phyloP scores from a whole-genome alignment of 345 rosid genomes.

The Acer negundo region DNA sequence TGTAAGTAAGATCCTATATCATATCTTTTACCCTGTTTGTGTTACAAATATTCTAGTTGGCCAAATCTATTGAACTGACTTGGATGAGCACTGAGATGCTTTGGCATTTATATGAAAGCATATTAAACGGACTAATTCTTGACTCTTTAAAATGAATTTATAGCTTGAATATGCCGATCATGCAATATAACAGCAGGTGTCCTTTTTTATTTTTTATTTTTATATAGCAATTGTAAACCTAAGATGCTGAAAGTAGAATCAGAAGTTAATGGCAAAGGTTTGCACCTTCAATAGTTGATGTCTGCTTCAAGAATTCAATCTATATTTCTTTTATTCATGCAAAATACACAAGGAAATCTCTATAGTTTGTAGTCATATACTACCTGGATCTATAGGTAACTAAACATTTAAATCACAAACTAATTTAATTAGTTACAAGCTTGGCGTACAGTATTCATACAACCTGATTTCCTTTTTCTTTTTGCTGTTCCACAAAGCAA shows the following conservation, averaged over 20 bases:
- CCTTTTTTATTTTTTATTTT: not conserved
- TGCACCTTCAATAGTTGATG: not conserved
- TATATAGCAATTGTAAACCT: not conserved
- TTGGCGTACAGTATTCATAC: not conserved
- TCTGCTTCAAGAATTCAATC: slow-evolving; percentile 7
- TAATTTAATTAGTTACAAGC: not conserved
- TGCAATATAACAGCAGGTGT: not conserved
- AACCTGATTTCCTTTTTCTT: not conserved
- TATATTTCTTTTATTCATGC: not conserved
- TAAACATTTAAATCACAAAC: slow-evolving; percentile 9
- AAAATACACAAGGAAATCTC: not conserved
- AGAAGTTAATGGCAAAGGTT: not conserved
- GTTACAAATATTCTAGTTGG: slow-evolving; percentile 1
- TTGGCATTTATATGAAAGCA: not conserved
- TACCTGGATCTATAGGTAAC: not conserved
- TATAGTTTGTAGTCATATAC: not conserved
- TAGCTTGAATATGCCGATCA: not conserved
- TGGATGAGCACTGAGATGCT: not conserved
- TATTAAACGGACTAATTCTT: not conserved
- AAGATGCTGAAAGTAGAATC: slow-evolving; percentile 4
- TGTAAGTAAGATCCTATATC: slow-evolving; percentile 8
- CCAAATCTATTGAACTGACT: slow-evolving; percentile 8
- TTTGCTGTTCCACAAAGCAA: not conserved
- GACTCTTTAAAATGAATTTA: slow-evolving; percentile 8
- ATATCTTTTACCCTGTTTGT: slow-evolving; percentile 3